A percentile compares a stretch with the other conserved stretches of the same genome.
phyloP scores from a whole-genome alignment of 2,329 filamentous ascomycete genomes.

The Capronia coronata region DNA sequence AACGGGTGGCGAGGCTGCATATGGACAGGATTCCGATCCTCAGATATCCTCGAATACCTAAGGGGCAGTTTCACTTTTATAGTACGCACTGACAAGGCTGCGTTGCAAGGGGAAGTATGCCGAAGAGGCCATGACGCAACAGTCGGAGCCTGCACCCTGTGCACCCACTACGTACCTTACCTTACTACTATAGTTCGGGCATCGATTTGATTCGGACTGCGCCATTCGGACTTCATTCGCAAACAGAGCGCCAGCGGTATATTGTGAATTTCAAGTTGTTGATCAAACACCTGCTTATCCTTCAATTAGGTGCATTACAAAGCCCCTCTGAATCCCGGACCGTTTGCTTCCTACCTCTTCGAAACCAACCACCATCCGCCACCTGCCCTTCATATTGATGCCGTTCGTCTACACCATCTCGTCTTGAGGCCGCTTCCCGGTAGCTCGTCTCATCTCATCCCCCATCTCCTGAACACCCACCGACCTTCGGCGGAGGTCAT shows the following conservation, averaged over 20 bases:
- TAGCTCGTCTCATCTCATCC: not conserved
- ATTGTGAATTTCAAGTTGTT: too few species aligned
- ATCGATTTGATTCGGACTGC: too few species aligned
- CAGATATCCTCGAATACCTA: too few species aligned
- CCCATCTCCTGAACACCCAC: not conserved
- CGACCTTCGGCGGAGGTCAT: not conserved
- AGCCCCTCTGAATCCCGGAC: not conserved
- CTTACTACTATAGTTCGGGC: slow-evolving; percentile 1
- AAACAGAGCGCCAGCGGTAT: too few species aligned
- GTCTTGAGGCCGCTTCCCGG: not conserved
- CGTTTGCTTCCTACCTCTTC: not conserved
- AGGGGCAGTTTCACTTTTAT: too few species aligned
- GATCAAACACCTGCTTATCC: too few species aligned
- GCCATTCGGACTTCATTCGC: too few species aligned
- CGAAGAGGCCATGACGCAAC: slow-evolving; percentile 4
- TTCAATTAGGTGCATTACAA: too few species aligned
- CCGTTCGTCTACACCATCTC: not conserved
- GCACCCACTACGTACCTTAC: not conserved
- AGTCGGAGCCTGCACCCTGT: slow-evolving; percentile 3
- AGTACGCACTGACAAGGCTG: too few species aligned
- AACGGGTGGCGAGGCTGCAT: too few species aligned
- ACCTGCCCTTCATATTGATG: not conserved
- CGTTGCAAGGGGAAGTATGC: not conserved
- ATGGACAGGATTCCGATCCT: too few species aligned
- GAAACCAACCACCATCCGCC: not conserved